A percentile compares a stretch with the other conserved stretches of the same genome.
These are phyloP conservation scores for Phytophthora vignae DNA, from an alignment of 352 stramenopile genomes.

Conservation along the genomic window DNA sequence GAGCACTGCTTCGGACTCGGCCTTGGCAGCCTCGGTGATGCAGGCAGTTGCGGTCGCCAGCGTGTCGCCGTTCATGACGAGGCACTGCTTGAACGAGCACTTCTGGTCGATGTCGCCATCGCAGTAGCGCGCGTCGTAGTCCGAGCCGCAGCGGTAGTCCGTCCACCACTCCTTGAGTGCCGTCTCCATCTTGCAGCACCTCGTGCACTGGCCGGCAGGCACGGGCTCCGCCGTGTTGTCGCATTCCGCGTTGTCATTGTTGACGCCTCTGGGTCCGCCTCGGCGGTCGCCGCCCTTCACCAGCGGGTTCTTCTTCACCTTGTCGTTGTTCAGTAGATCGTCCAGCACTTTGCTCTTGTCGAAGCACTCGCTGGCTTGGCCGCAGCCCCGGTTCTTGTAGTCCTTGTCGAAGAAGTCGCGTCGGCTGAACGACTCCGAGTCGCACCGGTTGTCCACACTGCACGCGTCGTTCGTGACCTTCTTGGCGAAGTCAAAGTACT, in stretches of 20 bases:
- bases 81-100: slow-evolving; percentile 64
- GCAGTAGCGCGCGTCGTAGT: slow-evolving; percentile 55
- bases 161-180: slow-evolving; percentile 66
- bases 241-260: slow-evolving; percentile 5
- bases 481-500: slow-evolving; percentile 52
- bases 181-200: slow-evolving; percentile 57
- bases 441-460: slow-evolving; percentile 52
- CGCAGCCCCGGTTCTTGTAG: slow-evolving; percentile 27
- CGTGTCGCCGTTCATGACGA: slow-evolving; percentile 60
- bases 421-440: slow-evolving; percentile 43
- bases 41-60: slow-evolving; percentile 43
- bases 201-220: slow-evolving; percentile 41
- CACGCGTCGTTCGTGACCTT: slow-evolving; percentile 65
- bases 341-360: slow-evolving; percentile 27
- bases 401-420: slow-evolving; percentile 55
- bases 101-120: slow-evolving; percentile 38
- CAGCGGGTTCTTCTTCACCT: slow-evolving; percentile 52
- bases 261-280: background rate
- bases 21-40: slow-evolving; percentile 40
- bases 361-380: slow-evolving; percentile 45
- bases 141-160: slow-evolving; percentile 65
- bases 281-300: background rate
- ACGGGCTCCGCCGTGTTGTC: slow-evolving; percentile 46
- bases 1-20: slow-evolving; percentile 49
- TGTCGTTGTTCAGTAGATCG: slow-evolving; percentile 30